Percentiles rank a stretch among this genome's conserved stretches.
These are phyloP conservation scores for Chlamydomonas asymmetrica DNA, from an alignment of 139 green algal species.

Conservation along the genomic window DNA sequence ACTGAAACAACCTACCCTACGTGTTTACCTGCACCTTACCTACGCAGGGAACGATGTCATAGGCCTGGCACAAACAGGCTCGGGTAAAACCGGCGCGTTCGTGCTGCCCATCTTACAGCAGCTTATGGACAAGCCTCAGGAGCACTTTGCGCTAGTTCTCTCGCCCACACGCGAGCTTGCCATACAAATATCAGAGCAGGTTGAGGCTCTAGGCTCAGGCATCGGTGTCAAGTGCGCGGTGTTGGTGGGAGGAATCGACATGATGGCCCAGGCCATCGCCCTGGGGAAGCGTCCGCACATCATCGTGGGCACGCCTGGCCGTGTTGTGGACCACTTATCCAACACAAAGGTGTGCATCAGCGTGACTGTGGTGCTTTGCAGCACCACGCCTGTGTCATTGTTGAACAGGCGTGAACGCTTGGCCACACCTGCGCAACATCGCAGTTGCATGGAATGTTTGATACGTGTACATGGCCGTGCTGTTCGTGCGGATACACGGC, in stretches of 20 bases:
- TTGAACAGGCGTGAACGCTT: too few relatives aligned
- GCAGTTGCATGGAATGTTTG: too few relatives aligned
- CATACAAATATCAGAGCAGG: constrained; percentile 98
- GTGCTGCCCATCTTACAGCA: constrained; percentile 93
- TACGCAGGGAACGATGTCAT: constrained; percentile 92
- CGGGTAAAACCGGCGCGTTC: constrained; percentile 97
- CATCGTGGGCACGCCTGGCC: constrained; percentile 93
- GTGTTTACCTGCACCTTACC: background rate
- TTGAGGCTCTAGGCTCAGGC: constrained; percentile 90
- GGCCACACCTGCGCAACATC: too few relatives aligned
- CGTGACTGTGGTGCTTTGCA: too few relatives aligned
- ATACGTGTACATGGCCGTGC: too few relatives aligned
- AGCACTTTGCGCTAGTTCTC: constrained; percentile 92
- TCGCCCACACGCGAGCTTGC: constrained; percentile 96
- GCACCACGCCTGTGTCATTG: too few relatives aligned
- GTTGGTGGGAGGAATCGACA: constrained; percentile 98
- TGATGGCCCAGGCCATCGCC: constrained; percentile 94
- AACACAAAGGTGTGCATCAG: constrained; percentile 96
- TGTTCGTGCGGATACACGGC: too few relatives aligned
- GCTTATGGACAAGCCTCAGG: constrained; percentile 89
- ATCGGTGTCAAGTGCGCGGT: constrained; percentile 88
- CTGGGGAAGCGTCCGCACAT: constrained; percentile 93
- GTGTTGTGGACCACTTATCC: constrained; percentile 97
- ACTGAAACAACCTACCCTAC: background rate
- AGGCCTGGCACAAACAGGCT: constrained; percentile 96